These are phyloP conservation scores for Picochlorum sp. DNA, from an alignment of 139 green algal genomes.

Conservation along the genomic window DNA sequence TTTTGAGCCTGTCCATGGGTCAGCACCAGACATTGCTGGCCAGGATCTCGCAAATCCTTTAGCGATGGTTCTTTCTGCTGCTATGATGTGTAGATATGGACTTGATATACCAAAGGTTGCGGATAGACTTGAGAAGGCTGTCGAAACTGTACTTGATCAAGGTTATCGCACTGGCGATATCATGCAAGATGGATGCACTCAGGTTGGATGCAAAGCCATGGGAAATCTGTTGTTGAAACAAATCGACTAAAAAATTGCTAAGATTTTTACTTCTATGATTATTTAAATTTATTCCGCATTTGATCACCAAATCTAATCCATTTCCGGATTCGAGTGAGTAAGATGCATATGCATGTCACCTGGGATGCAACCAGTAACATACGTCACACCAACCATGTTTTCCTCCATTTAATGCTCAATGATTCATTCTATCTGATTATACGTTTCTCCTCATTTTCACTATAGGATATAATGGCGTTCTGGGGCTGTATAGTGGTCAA, in stretches of 20 bases:
- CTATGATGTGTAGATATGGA: slow-evolving; percentile 98
- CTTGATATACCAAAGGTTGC: slow-evolving; percentile 77
- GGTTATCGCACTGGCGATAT: slow-evolving; percentile 88
- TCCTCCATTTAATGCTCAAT: no score
- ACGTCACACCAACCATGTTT: no score
- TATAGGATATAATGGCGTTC: slow-evolving; percentile 49
- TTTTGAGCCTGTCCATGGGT: slow-evolving; percentile 96
- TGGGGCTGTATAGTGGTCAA: slow-evolving; percentile 55
- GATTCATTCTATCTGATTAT: no score
- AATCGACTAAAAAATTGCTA: no score
- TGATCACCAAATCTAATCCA: no score
- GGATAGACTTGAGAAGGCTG: slow-evolving; percentile 67
- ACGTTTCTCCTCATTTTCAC: no score
- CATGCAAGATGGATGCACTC: slow-evolving; percentile 59
- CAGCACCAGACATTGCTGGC: slow-evolving; percentile 93
- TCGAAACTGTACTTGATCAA: slow-evolving; percentile 68
- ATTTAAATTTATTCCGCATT: no score
- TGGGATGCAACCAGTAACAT: no score
- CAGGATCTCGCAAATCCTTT: slow-evolving; percentile 84
- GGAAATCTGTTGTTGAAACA: slow-evolving; percentile 53
- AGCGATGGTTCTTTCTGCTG: slow-evolving; percentile 89
- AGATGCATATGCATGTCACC: no score
- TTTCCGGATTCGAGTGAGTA: no score
- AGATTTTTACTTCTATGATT: no score
- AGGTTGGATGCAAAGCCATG: slow-evolving; percentile 74